Evolutionary conservation across 169 alveolate genomes (phyloP).

Genomic region (Cryptosporidium viatorum): DNA sequence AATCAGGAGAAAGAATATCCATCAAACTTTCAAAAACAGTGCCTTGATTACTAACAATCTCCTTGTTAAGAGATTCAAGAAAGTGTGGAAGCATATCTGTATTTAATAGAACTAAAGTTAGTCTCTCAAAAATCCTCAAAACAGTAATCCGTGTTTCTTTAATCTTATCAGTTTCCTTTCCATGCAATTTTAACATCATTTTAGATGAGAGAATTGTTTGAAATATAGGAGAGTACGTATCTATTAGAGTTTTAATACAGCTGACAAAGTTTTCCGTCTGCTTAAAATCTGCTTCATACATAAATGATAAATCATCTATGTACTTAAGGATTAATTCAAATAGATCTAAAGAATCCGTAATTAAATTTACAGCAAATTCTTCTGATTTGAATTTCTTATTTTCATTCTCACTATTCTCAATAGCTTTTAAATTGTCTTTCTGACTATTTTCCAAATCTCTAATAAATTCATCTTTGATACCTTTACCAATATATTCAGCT

Average conservation of each 20-base stretch:
- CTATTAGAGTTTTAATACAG: neutral
- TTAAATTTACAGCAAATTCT: neutral
- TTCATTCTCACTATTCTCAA: neutral
- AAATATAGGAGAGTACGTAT: neutral
- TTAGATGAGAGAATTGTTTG: slow-evolving; percentile 25
- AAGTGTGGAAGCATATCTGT: neutral
- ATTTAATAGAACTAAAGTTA: neutral
- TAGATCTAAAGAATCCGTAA: neutral
- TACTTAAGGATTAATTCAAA: neutral
- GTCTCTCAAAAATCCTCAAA: slow-evolving; percentile 42
- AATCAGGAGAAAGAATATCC: slow-evolving; percentile 75
- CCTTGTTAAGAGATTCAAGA: neutral
- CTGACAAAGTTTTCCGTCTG: neutral
- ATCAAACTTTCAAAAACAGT: slow-evolving; percentile 52
- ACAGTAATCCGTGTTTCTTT: slow-evolving; percentile 7
- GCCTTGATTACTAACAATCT: neutral
- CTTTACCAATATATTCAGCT: neutral
- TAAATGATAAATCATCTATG: slow-evolving; percentile 34
- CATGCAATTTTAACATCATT: neutral
- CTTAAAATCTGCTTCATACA: slow-evolving; percentile 28
- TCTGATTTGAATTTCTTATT: neutral
- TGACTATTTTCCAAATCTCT: neutral
- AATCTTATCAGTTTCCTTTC: slow-evolving; percentile 1
- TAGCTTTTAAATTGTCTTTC: neutral
- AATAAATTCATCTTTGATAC: neutral